Evolutionary conservation across 2,329 filamentous ascomycete species (phyloP).

Genomic region (Amesomyces nigricolor): DNA sequence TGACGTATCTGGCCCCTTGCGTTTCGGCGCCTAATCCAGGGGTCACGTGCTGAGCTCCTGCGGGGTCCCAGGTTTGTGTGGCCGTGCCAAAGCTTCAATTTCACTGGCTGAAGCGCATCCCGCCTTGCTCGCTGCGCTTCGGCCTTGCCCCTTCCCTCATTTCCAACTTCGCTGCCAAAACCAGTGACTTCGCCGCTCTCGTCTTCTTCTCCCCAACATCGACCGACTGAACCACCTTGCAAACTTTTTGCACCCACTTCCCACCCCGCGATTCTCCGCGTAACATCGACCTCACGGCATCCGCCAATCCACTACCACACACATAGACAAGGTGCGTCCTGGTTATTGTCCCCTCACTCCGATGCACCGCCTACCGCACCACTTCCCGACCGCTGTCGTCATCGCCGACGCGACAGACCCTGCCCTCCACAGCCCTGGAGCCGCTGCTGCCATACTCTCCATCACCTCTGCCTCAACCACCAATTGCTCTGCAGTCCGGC

Average conservation of each 20-base stretch:
- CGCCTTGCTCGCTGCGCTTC: slow-evolving; percentile 26
- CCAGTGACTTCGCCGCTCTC: slow-evolving; percentile 21
- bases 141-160: slow-evolving; percentile 29
- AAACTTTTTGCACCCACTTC: slow-evolving; percentile 13
- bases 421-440: slow-evolving; percentile 11
- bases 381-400: slow-evolving; percentile 25
- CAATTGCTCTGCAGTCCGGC: slow-evolving; percentile 19
- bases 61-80: slow-evolving; percentile 22
- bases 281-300: slow-evolving; percentile 8
- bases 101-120: slow-evolving; percentile 25
- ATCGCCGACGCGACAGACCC: slow-evolving; percentile 25
- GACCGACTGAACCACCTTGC: slow-evolving; percentile 15
- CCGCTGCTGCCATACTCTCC: slow-evolving; percentile 11
- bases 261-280: slow-evolving; percentile 8
- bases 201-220: slow-evolving; percentile 21
- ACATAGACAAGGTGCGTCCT: slow-evolving; percentile 19
- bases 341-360: slow-evolving; percentile 14
- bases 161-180: slow-evolving; percentile 29
- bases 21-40: background rate
- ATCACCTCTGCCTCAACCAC: slow-evolving; percentile 5
- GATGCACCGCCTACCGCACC: slow-evolving; percentile 16
- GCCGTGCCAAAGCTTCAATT: slow-evolving; percentile 22
- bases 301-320: slow-evolving; percentile 6
- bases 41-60: slow-evolving; percentile 19
- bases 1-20: slow-evolving; percentile 16